Base-by-base conservation (phyloP, 2,329 filamentous ascomycete species). In the Sporothrix sp. region DNA sequence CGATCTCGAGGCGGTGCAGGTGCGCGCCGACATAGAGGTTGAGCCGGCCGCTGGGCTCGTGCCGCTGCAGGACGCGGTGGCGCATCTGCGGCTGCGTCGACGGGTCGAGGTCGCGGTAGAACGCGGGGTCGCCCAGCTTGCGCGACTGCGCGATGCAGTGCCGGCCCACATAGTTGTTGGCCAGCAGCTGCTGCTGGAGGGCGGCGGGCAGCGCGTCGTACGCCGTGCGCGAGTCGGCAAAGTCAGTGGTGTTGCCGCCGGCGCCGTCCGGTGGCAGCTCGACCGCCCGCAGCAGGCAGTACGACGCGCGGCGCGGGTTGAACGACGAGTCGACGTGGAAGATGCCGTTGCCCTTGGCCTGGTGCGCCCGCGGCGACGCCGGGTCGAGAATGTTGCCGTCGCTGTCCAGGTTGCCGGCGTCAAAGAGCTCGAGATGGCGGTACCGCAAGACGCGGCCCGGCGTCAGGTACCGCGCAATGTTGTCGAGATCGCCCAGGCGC, bases 311-410 rank as follows among this genome's bases (percentile, higher is more conserved):
- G 3, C 71, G 71, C 7, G 74, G 72, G 57, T 79, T 78, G 64
- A 75, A 79, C 20, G 69, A 71, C 16, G 70, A 74, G 60, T 79
- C 76, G 11, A 70, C 70, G 53, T 80, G 76, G 61, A 75, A 80
- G 11, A 77, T 65, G 2, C 60, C 61, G 57, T 79, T 78, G 30
- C 71, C 73, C 59, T 60, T 49, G 56, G 67, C 69, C 52, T 65
- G 63, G 43, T 70, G 65, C 11, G 65, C 64, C 20, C 71, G 66
- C 18, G 68, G 63, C 48, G 63, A 66, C 47, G 67, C 63, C 3
- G 67, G 56, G 32, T 67, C 62, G n/a, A 74, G 63, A 2, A 74
- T 57, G 1, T 62, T 61, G 39, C 70, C 71, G 37, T 76, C 68
- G 2, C 66, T 65, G 44, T 76, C 69, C 11, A 79, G 63, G 59